Evolutionary conservation across 176 grass and related monocot genomes (phyloP).

Genomic region (Dactylis glomerata): DNA sequence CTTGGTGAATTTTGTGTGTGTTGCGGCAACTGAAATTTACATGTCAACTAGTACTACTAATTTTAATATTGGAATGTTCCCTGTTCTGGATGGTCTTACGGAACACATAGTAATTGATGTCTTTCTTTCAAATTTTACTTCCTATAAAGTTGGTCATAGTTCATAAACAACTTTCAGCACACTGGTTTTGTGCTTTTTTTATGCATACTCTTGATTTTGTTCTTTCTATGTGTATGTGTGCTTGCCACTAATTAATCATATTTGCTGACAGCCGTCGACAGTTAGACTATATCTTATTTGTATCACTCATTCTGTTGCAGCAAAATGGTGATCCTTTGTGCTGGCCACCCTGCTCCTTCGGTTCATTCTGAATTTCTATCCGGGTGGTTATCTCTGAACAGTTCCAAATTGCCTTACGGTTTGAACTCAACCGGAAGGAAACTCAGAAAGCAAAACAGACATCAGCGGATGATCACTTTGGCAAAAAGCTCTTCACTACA

Average conservation of each 20-base stretch:
- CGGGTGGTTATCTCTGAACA: constrained; percentile 26
- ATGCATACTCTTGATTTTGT: neutral
- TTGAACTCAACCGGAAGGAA: neutral
- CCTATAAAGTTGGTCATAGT: neutral
- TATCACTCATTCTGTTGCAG: constrained; percentile 7
- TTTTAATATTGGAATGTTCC: neutral
- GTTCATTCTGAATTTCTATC: constrained; percentile 27
- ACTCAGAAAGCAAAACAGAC: constrained; percentile 19
- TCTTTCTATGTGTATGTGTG: neutral
- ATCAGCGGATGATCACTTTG: neutral
- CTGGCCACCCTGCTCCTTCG: constrained; percentile 2
- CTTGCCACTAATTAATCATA: neutral
- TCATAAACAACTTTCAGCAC: neutral
- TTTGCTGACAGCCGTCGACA: neutral
- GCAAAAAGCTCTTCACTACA: constrained; percentile 51
- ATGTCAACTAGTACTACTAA: neutral
- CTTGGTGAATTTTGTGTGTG: neutral
- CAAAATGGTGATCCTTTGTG: constrained; percentile 39
- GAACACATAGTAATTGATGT: neutral
- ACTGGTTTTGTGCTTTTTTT: neutral
- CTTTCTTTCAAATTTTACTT: neutral
- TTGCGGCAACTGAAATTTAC: neutral
- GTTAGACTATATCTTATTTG: neutral
- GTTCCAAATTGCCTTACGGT: constrained; percentile 20
- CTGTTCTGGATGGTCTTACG: neutral